Percentiles rank a stretch among this genome's conserved stretches.
These are phyloP conservation scores for Microdochium nivale DNA, from an alignment of 2,329 filamentous ascomycete genomes.

Conservation along the genomic window DNA sequence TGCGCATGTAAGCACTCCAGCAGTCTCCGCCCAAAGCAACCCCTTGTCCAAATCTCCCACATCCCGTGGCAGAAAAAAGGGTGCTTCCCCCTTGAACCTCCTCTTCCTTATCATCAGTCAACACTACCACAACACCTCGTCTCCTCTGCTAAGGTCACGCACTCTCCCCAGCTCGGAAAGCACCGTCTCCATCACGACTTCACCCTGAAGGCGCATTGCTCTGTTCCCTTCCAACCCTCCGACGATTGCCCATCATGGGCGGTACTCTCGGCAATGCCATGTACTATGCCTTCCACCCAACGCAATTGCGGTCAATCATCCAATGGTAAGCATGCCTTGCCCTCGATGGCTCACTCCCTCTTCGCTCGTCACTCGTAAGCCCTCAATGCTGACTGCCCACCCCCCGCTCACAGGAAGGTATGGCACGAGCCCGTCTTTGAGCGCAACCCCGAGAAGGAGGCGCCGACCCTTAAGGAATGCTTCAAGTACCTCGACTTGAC, in stretches of 20 bases:
- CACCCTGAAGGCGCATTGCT: background rate
- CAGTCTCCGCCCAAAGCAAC: background rate
- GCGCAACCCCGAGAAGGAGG: slow-evolving; percentile 69
- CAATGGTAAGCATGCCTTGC: slow-evolving; percentile 62
- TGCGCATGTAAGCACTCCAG: no score
- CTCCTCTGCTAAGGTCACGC: background rate
- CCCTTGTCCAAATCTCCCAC: background rate
- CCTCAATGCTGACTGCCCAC: background rate
- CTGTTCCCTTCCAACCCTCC: background rate
- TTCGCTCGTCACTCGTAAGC: background rate
- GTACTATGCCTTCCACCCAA: slow-evolving; percentile 69
- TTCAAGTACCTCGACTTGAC: slow-evolving; percentile 81
- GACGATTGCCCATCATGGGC: slow-evolving; percentile 37
- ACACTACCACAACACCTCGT: background rate
- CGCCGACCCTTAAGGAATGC: slow-evolving; percentile 66
- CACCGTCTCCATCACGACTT: background rate
- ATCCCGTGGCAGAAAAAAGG: background rate
- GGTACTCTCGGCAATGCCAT: slow-evolving; percentile 38
- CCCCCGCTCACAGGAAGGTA: slow-evolving; percentile 59
- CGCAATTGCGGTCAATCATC: slow-evolving; percentile 71
- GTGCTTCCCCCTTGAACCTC: background rate
- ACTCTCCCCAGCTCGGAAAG: background rate
- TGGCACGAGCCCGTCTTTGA: slow-evolving; percentile 93
- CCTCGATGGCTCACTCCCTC: background rate
- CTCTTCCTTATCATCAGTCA: background rate